phyloP scores from a whole-genome alignment of 139 green algal genomes.

The Microglena sp. region DNA sequence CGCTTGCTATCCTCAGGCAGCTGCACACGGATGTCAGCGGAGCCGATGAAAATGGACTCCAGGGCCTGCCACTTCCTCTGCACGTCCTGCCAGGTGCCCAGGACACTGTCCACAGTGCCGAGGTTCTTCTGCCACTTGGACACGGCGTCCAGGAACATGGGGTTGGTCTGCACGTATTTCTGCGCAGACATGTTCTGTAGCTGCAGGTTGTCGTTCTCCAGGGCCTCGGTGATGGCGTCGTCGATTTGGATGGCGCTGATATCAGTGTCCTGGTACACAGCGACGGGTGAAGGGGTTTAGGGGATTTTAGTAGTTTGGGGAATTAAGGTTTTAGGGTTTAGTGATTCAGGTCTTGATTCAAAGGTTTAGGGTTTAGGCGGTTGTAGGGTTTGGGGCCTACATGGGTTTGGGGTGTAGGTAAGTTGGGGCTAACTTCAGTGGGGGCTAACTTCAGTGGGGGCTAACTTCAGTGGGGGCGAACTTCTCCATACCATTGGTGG shows the following conservation, averaged over 20 bases:
- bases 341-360: too few relatives aligned
- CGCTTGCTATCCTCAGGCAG: constrained; percentile 80
- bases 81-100: constrained; percentile 61
- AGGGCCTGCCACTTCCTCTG: constrained; percentile 89
- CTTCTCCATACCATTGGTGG: too few relatives aligned
- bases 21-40: constrained; percentile 81
- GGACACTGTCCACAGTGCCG: constrained; percentile 64
- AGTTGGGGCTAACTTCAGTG: too few relatives aligned
- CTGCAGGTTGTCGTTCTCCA: constrained; percentile 83
- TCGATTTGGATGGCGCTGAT: constrained; percentile 48
- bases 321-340: too few relatives aligned
- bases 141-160: constrained; percentile 76
- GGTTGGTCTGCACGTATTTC: constrained; percentile 85
- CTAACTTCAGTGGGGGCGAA: too few relatives aligned
- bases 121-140: constrained; percentile 80
- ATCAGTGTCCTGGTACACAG: constrained; percentile 46
- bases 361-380: too few relatives aligned
- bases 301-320: too few relatives aligned
- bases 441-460: too few relatives aligned
- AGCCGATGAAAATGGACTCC: constrained; percentile 83
- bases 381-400: background rate
- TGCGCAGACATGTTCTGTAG: constrained; percentile 79
- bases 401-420: too few relatives aligned
- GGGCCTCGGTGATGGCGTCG: constrained; percentile 39
- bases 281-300: too few relatives aligned